These are phyloP conservation scores for Lumnitzera racemosa DNA, from an alignment of 345 rosid species.

Conservation along the genomic window DNA sequence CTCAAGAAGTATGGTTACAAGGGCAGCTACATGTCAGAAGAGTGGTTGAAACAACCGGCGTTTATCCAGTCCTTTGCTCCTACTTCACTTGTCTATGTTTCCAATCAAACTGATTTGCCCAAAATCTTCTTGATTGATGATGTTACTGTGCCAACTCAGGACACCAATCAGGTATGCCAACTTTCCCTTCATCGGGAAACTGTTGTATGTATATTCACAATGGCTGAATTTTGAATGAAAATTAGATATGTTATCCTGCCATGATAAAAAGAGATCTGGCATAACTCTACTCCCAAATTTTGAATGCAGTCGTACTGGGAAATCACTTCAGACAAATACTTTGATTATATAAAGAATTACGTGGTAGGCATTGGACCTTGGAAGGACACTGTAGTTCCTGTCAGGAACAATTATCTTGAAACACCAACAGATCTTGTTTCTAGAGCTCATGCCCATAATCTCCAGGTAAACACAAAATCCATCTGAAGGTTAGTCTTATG, in stretches of 20 bases:
- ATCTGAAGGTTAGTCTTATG: neutral
- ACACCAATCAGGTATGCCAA: conserved; percentile 70
- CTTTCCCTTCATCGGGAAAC: neutral
- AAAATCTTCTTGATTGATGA: conserved; percentile 81
- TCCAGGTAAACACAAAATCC: conserved; percentile 46
- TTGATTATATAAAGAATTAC: conserved; percentile 65
- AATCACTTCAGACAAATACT: conserved; percentile 72
- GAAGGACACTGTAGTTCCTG: conserved; percentile 93
- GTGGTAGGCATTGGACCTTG: conserved; percentile 98
- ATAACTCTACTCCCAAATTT: neutral
- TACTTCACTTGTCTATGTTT: conserved; percentile 60
- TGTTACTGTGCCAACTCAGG: conserved; percentile 55
- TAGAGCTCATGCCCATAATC: conserved; percentile 62
- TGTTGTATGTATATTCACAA: too few relatives aligned
- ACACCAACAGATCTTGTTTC: conserved; percentile 85
- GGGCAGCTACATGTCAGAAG: conserved; percentile 73
- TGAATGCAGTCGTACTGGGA: conserved; percentile 71
- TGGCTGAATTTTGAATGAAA: neutral
- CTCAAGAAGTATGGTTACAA: conserved; percentile 74
- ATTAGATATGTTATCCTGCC: neutral
- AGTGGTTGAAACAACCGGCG: conserved; percentile 75
- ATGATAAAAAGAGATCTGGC: neutral
- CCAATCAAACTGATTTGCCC: conserved; percentile 67
- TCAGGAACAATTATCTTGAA: conserved; percentile 37
- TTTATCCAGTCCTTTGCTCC: conserved; percentile 97